Evolutionary conservation across 352 stramenopile genomes (phyloP), one percentile per base, ranked within the genome.

Genomic region (Thalassiosira livingstoniorum): DNA sequence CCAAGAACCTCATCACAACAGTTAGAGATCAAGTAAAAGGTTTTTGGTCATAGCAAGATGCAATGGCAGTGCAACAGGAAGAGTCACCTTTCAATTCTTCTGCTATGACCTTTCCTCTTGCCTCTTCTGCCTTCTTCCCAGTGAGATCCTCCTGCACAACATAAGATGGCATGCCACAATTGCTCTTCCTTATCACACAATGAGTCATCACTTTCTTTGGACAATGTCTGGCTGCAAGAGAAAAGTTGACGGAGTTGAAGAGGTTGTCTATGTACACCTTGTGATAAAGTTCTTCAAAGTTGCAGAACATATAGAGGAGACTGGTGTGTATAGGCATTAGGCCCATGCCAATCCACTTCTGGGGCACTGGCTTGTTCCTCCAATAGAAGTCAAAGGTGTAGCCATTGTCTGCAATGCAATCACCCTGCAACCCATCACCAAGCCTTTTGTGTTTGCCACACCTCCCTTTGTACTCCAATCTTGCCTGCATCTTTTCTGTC

Each of bases 391-490:
- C 54, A 21, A 47, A 76, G 2, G 73, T 75, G 62, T 57, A 80
- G 4, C 72, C 72, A 31, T 80, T 62, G 47, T 80, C 60, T 25
- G 72, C 39, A 66, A 80, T 80, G 62, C 72, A 80, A 43, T 80
- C 47, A 23, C n/a, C 54, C 53, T 80, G 72, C 2, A 80, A 37
- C 2, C 72, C 62, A 51, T 80, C 72, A 65, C 72, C 62, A 7
- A 80, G 21, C 23, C 72, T 53, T 43, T 80, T 80, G 37, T 68
- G 68, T 54, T 80, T 80, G 10, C 43, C 73, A 65, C 73, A 80
- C 0, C 51, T 1, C 7, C 42, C 63, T 32, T 80, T 75, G 47
- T 80, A 74, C 42, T 74, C 51, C 1, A 2, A 43, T n/a, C 60
- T 75, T 1, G 63, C 74, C 29, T 81, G 63, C 64, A 81, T 81